These are phyloP conservation scores for Aureobasidium sp. DNA, from an alignment of 2,329 filamentous ascomycete genomes.

Conservation along the genomic window DNA sequence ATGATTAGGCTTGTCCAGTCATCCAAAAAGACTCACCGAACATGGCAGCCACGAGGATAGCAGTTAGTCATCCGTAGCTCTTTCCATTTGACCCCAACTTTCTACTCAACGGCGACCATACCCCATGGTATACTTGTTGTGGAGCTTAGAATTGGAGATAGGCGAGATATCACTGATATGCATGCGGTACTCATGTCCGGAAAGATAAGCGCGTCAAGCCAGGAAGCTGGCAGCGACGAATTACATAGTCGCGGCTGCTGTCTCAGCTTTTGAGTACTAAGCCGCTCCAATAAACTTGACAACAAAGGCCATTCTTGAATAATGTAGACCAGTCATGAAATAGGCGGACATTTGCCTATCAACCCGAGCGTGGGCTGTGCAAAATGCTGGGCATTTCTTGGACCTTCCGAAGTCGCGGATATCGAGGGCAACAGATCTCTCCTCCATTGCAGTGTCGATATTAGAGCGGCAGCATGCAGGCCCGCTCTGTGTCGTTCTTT, in stretches of 20 bases:
- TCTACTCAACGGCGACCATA: too few relatives aligned
- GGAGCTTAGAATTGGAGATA: neutral
- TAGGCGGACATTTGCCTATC: slow-evolving; percentile 11
- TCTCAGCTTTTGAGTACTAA: neutral
- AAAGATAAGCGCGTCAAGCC: neutral
- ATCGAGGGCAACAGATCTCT: neutral
- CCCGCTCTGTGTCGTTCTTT: too few relatives aligned
- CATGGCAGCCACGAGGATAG: neutral
- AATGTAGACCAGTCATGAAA: neutral
- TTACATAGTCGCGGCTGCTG: neutral
- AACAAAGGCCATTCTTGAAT: neutral
- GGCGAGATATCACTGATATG: neutral
- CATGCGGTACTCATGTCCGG: neutral
- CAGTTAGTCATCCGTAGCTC: neutral
- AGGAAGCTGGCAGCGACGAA: neutral
- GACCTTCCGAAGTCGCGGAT: neutral
- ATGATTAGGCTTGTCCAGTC: neutral
- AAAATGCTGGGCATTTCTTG: slow-evolving; percentile 11
- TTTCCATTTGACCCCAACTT: too few relatives aligned
- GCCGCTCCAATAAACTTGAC: neutral
- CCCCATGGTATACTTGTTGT: neutral
- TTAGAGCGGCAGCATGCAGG: neutral
- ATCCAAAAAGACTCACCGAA: neutral
- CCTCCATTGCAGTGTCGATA: neutral
- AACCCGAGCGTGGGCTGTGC: neutral